Base-by-base conservation (phyloP, 2,329 filamentous ascomycete species). In the Fusarium nurragi region DNA sequence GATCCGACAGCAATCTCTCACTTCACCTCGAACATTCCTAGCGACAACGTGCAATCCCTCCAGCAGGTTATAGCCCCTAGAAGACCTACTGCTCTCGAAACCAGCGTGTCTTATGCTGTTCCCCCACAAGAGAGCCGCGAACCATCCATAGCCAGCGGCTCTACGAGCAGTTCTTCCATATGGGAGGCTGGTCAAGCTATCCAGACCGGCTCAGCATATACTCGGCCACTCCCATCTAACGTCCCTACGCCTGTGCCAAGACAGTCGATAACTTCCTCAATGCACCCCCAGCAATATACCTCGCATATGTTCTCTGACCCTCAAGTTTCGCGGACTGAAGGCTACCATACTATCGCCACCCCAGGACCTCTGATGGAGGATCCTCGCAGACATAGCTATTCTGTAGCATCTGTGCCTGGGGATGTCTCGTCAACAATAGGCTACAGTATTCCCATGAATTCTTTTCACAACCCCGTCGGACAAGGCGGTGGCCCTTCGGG, bases 1-100 rank as follows among this genome's bases (percentile, higher is more conserved):
- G 70, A 69, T 23, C 61, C 51, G 21, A 57, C 53, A 53, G 60
- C 53, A 66, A 66, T 54, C 38, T 60, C 56, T 26, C 65, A 54
- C 4, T 71, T 71, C 37, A 50, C 57, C 22, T 47, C 70, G 6
- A 67, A 57, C n/a, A 71, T 73, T 37, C 57, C 68, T 6, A 63
- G 71, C 19, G 56, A 72, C 28, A 59, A 71, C 4, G 70, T 75
- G 3, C 76, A 76, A 45, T 71, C 74, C 7, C 69, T 81, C 16
- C 78, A 81, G 46, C 75, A 77, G 43, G 60, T 77, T 8, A 71
- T 81, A 57, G 64, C 71, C 18, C 77, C 80, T 11, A 72, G 79
- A 47, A 73, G 73, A 50, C 75, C 76, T 18, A 60, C 70, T 6
- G 66, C 68, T 49, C 64, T 74, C 22, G 75, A 76, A 22, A 60